A percentile compares a stretch with the other conserved stretches of the same genome.
phyloP scores from a whole-genome alignment of 352 stramenopile genomes.

The Pythium sukuiense region DNA sequence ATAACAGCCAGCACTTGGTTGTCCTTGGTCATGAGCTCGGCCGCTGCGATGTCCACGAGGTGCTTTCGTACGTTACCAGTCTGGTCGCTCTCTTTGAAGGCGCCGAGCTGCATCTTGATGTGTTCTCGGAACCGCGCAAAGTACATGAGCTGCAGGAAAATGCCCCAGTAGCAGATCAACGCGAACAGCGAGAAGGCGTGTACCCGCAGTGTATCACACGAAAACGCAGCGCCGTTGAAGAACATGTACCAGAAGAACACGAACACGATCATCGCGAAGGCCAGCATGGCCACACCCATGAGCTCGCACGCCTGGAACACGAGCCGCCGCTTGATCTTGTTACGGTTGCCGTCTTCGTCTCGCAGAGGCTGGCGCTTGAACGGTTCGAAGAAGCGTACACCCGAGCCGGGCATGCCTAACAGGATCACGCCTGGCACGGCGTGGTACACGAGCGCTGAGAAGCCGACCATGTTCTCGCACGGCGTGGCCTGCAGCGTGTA shows the following conservation, averaged over 20 bases:
- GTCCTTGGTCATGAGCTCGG: conserved; percentile 59
- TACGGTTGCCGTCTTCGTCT: conserved; percentile 45
- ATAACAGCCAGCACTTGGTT: conserved; percentile 55
- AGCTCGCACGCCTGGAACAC: conserved; percentile 76
- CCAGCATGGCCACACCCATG: conserved; percentile 51
- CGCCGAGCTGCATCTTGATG: conserved; percentile 82
- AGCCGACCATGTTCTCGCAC: conserved; percentile 81
- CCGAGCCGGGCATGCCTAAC: conserved; percentile 54
- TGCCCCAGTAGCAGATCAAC: conserved; percentile 53
- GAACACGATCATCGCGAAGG: conserved; percentile 54
- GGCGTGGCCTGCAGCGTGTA: conserved; percentile 68
- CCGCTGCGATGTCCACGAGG: conserved; percentile 48
- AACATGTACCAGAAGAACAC: conserved; percentile 84
- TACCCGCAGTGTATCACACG: conserved; percentile 45
- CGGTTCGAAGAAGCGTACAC: conserved; percentile 63
- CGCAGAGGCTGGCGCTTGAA: conserved; percentile 57
- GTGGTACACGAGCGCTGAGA: conserved; percentile 74
- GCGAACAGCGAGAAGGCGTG: conserved; percentile 55
- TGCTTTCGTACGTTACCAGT: conserved; percentile 70
- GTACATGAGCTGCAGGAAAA: conserved; percentile 65
- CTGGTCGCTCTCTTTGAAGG: conserved; percentile 81
- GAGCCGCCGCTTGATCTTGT: conserved; percentile 73
- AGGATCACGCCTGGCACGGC: conserved; percentile 57
- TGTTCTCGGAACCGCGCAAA: conserved; percentile 83
- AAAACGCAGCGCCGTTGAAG: conserved; percentile 72